phyloP scores from a whole-genome alignment of 2,329 filamentous ascomycete genomes.

The Neonectria coccinea region DNA sequence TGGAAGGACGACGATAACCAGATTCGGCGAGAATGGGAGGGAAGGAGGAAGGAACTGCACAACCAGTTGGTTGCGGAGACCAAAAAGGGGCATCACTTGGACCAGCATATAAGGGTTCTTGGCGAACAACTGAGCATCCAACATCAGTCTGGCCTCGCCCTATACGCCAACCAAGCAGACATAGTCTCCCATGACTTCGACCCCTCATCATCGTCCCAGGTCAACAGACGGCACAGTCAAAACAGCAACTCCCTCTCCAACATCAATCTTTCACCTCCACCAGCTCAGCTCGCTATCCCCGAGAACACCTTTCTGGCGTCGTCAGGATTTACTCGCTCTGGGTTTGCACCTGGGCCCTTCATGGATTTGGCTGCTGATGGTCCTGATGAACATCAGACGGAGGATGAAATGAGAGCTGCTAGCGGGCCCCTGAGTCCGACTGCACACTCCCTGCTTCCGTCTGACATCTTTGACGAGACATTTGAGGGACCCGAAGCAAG shows the following conservation, averaged over 20 bases:
- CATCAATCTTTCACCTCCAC: constrained; percentile 53
- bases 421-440: constrained; percentile 82
- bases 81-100: constrained; percentile 59
- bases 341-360: constrained; percentile 66
- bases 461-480: constrained; percentile 71
- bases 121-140: constrained; percentile 59
- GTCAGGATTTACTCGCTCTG: constrained; percentile 65
- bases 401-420: constrained; percentile 70
- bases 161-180: constrained; percentile 60
- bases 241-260: constrained; percentile 62
- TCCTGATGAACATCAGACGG: constrained; percentile 61
- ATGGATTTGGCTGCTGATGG: constrained; percentile 60
- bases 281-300: constrained; percentile 52
- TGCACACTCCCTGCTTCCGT: constrained; percentile 79
- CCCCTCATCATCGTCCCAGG: constrained; percentile 41
- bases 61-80: constrained; percentile 60
- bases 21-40: constrained; percentile 68
- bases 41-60: constrained; percentile 65
- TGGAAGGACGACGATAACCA: constrained; percentile 64
- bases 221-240: constrained; percentile 60
- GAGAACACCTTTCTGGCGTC: constrained; percentile 62
- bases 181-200: constrained; percentile 63
- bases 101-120: constrained; percentile 59
- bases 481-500: constrained; percentile 68
- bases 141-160: constrained; percentile 57